Conservation (phyloP, 2,329 filamentous ascomycete species). For the Sporothrix variecibatus region DNA sequence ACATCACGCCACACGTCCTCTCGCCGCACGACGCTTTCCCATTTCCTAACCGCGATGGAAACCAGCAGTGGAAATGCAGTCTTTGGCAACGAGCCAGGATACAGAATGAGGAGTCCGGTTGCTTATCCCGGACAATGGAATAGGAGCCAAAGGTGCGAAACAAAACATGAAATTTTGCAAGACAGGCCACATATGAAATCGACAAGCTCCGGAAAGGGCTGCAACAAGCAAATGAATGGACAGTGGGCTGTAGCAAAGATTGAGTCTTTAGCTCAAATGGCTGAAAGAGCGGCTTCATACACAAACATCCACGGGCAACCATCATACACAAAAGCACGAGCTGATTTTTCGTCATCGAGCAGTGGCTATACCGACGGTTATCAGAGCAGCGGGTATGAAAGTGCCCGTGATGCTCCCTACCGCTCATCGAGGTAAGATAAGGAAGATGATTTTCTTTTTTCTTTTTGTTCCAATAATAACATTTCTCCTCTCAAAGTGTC, state of each 20-base stretch:
- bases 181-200: background rate
- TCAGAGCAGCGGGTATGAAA: slow-evolving; percentile 39
- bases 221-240: background rate
- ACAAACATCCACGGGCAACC: background rate
- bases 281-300: background rate
- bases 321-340: background rate
- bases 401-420: slow-evolving; percentile 34
- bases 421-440: slow-evolving; percentile 39
- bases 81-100: slow-evolving; percentile 20
- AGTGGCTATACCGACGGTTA: slow-evolving; percentile 41
- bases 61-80: slow-evolving; percentile 16
- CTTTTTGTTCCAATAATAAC: slow-evolving; percentile 12
- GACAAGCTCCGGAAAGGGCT: background rate
- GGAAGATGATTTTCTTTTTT: background rate
- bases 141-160: slow-evolving; percentile 30
- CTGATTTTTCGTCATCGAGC: slow-evolving; percentile 31
- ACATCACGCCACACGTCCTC: background rate
- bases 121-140: slow-evolving; percentile 27
- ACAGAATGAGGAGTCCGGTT: slow-evolving; percentile 19
- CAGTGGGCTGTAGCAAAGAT: background rate
- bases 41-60: slow-evolving; percentile 17
- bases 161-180: background rate
- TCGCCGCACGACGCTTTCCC: background rate
- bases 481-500: slow-evolving; percentile 42
- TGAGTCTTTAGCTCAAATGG: background rate